Base-by-base conservation (phyloP, 2,329 filamentous ascomycete species). In the Fonsecaea pedrosoi region DNA sequence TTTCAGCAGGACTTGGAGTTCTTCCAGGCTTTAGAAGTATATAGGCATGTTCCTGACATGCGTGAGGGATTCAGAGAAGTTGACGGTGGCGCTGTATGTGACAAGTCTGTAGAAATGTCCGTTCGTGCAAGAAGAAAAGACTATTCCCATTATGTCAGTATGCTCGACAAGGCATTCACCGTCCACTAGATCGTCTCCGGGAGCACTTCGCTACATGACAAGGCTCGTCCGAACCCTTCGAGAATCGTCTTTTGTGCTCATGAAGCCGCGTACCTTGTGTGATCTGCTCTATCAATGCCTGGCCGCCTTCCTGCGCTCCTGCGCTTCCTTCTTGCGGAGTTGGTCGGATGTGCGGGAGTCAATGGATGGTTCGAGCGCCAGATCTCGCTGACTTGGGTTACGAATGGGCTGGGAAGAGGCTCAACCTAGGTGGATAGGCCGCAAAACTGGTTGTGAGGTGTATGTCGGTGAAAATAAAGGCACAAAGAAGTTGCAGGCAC, bases 31-130 rank as follows among this genome's bases (percentile, higher is more conserved):
- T 45, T 54, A 66, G 34, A 50, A 15, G 40, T 34, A 15, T 15
- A 10, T 18, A 54, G 4, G 64, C 64, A 63, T 67, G 60, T 63
- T 63, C 60, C 54, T 13, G 45, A 55, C 32, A 59, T 10, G 54
- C 37, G 32, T 21, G 15, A 13, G 34, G 10, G 4, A 30, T 18
- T 35, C 12, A 57, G 55, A 37, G 34, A 21, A 37, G 55, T 18
- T 30, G 34, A 38, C 7, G 18, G 37, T 12, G 7, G 12, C 3
- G 55, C 18, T 38, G 34, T 15, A 50, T 25, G 45, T 13, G 8
- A 50, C 45, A 2, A 25, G 18, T 48, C 42, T 21, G 25, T 25
- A 35, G 13, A 34, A 18, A 15, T n/a, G 3, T 35, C 53, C 5
- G 18, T 4, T 25, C 25, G 45, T 50, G 21, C 45, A 4, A 8